phyloP scores from a whole-genome alignment of 2,329 filamentous ascomycete species.

The Aureobasidium sp. region DNA sequence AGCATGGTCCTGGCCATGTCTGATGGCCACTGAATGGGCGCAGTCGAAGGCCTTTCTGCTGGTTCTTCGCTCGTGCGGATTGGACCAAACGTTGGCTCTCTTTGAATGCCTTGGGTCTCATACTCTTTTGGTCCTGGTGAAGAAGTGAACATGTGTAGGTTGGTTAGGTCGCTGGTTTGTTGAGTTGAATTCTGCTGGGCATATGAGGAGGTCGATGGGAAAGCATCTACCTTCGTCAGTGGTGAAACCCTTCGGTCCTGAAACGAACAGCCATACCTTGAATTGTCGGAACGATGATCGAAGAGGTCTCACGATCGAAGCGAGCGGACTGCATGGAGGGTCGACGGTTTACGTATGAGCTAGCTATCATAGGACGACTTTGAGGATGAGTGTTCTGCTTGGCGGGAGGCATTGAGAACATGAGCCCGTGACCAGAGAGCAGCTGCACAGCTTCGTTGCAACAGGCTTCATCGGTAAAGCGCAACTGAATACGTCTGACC shows the following conservation, averaged over 20 bases:
- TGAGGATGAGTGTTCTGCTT: not conserved
- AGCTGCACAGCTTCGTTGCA: constrained; percentile 16
- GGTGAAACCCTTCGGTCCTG: not conserved
- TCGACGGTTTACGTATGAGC: not conserved
- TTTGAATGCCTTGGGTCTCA: not conserved
- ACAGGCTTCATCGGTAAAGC: constrained; percentile 22
- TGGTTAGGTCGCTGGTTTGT: not conserved
- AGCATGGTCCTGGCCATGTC: not conserved
- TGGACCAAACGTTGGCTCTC: constrained; percentile 7
- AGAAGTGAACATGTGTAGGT: not conserved
- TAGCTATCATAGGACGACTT: not conserved
- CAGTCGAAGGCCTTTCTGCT: not conserved
- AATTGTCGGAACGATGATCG: not conserved
- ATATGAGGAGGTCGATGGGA: not conserved
- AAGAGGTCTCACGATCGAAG: not conserved
- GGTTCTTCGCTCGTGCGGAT: not conserved
- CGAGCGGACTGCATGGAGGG: not conserved
- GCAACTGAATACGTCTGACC: constrained; percentile 28
- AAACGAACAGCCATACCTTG: not conserved
- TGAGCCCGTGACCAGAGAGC: constrained; percentile 1
- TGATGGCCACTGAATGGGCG: constrained; percentile 4
- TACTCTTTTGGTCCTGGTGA: not conserved
- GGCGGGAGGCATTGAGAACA: not conserved
- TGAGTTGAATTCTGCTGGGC: not conserved
- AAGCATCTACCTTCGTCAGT: not conserved